Evolutionary conservation across 163 green algal species (phyloP), one percentile per base, ranked within the genome.

Genomic region (Scenedesmus sp.): DNA sequence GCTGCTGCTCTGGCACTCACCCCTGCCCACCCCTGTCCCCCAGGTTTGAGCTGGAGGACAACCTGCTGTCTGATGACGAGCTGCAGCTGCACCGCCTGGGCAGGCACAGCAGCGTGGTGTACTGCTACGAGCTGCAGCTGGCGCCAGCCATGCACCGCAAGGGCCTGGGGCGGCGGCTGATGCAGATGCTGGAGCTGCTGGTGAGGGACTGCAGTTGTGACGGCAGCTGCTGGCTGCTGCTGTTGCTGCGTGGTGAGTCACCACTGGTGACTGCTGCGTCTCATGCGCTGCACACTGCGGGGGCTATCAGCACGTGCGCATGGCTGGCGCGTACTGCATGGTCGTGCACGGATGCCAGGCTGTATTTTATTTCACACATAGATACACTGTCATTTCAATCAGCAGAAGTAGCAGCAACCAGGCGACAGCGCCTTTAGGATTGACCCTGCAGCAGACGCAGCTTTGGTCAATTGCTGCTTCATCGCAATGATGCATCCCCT

Each of bases 71-170:
- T n/a, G 87, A 85, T 16, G 57, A 91, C n/a, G 88, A 88, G 81
- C 56, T 88, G 81, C 34, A 82, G 62, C 26, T 15, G 20, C 74
- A 67, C 23, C 56, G 12, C n/a, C 87, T 91, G 60, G 60, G 23
- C 77, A 55, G 54, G 4, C 84, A 88, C 77, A 46, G 60, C 10
- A 92, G 93, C 4, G 92, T 97, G 64, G 67, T 96, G 1, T 97
- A 97, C 87, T 92, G 95, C 87, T 97, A 97, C 73, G 96, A 97
- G 90, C 90, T 97, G 59, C 96, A 97, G 91, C 73, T 97, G 66
- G 88, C 86, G 46, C 8, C 59, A 12, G 23, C 57, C 18, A 87
- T 84, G 5, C 95, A 96, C 88, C 84, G 95, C 23, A 96, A 95
- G 83, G 95, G 95, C 0, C 86, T 97, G 82, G 96, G 96, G 26